phyloP scores from a whole-genome alignment of 345 rosid species.

The Eucalyptus viminalis region DNA sequence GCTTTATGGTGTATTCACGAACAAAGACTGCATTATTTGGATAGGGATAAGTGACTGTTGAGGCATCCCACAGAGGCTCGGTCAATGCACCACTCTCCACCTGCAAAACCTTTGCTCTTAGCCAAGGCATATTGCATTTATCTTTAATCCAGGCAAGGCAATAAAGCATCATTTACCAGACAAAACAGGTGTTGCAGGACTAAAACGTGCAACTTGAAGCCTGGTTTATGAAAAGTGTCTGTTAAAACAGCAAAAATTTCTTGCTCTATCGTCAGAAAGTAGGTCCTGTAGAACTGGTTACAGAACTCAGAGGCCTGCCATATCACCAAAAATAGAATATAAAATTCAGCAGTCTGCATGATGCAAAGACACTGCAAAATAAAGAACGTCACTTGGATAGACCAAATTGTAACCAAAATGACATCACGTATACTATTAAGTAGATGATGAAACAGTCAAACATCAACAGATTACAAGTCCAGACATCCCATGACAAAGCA shows the following conservation, averaged over 20 bases:
- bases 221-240: slow-evolving; percentile 97
- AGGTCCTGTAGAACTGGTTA: slow-evolving; percentile 70
- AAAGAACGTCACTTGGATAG: background rate
- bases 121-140: background rate
- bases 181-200: slow-evolving; percentile 86
- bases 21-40: slow-evolving; percentile 68
- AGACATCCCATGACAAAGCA: background rate
- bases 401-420: background rate
- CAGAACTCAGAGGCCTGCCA: slow-evolving; percentile 61
- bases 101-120: slow-evolving; percentile 18
- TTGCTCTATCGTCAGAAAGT: slow-evolving; percentile 71
- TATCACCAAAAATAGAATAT: background rate
- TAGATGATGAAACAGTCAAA: background rate
- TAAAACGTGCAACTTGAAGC: slow-evolving; percentile 91
- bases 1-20: slow-evolving; percentile 88
- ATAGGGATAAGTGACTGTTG: slow-evolving; percentile 62
- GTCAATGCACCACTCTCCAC: slow-evolving; percentile 72
- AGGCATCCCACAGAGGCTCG: slow-evolving; percentile 90
- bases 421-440: background rate
- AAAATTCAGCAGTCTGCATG: background rate
- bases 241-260: slow-evolving; percentile 95
- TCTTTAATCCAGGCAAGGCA: background rate
- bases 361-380: background rate
- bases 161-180: slow-evolving; percentile 31
- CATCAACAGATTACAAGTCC: background rate